A percentile compares a stretch with the other conserved stretches of the same genome.
These are phyloP conservation scores for Planoprotostelium fungivorum DNA, from an alignment of 78 protist genomes.

Conservation along the genomic window DNA sequence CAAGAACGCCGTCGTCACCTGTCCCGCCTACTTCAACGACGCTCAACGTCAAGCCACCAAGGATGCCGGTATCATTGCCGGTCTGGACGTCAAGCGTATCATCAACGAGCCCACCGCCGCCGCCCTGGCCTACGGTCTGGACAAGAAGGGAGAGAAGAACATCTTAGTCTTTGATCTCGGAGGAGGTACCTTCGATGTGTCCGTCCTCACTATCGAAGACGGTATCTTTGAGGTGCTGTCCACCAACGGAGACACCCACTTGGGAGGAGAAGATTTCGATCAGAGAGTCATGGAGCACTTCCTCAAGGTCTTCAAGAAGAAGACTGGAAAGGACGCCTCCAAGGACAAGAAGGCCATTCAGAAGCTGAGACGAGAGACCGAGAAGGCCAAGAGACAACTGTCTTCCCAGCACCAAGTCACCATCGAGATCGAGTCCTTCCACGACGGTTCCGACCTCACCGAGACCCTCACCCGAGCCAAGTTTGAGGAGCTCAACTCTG, in stretches of 20 bases:
- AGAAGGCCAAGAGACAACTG: constrained; percentile 94
- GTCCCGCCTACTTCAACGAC: constrained; percentile 99
- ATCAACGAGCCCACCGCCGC: constrained; percentile 99
- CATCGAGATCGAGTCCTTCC: constrained; percentile 91
- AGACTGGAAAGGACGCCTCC: constrained; percentile 77
- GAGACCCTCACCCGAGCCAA: constrained; percentile 97
- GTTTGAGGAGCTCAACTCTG: constrained; percentile 97
- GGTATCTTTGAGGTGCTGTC: constrained; percentile 99
- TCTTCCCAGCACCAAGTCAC: constrained; percentile 76
- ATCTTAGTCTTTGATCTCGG: constrained; percentile 96
- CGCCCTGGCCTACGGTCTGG: constrained; percentile 94
- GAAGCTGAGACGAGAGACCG: constrained; percentile 92
- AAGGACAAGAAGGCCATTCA: constrained; percentile 85
- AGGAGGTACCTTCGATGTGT: constrained; percentile 99
- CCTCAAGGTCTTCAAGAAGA: constrained; percentile 77
- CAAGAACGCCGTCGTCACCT: constrained; percentile 72
- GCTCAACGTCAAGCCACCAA: constrained; percentile 98
- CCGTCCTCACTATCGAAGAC: constrained; percentile 91
- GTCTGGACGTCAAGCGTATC: constrained; percentile 94
- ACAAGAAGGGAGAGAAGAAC: constrained; percentile 76
- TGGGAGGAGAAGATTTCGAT: constrained; percentile 99
- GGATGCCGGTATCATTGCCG: constrained; percentile 98
- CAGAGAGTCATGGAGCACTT: constrained; percentile 91
- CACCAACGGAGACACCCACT: constrained; percentile 98
- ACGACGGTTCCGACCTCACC: constrained; percentile 94